Evolutionary conservation across 2,329 filamentous ascomycete genomes (phyloP), one percentile per base, ranked within the genome.

Genomic region (Aspergillus unguis): DNA sequence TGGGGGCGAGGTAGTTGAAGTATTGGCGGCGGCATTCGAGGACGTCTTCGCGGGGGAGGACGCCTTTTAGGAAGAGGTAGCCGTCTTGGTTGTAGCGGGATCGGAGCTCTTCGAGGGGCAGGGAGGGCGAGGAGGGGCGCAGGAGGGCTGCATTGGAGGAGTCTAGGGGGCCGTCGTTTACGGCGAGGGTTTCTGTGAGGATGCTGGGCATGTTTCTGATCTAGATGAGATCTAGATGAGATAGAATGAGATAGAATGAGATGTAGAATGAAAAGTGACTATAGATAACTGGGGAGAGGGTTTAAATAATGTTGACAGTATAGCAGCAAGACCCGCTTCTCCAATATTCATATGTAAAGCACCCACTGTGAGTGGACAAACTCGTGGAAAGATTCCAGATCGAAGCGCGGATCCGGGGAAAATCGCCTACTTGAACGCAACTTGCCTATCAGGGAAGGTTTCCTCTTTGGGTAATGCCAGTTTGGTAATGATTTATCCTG

Each of bases 51-150:
- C 76, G 75, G 0, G 81, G 81, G 2, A 84, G 65, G 0, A 84
- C 63, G 1, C 75, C 74, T 57, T 83, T 84, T 2, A 85, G 50
- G 49, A 80, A 80, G 28, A 84, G 63, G 57, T 84, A 83, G 25
- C 80, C 80, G 42, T 84, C 75, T 53, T 75, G 63, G 5, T 73
- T 56, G 59, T 75, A 80, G 29, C 76, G 74, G 4, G 63, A 60
- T n/a, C 72, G 72, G 1, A 82, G 69, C 38, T 80, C 76, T 35
- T 77, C 71, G 6, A 81, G 53, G 0, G 80, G 76, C 8, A 75
- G 67, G 29, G 67, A 62, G 1, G 74, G 73, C 6, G 70, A 66
- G 0, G 79, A 80, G 11, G 71, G 67, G 6, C 62, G 71, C 26
- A 82, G 64, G 23, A 67, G 63, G 0, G 67, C 68, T 2, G 77